Conservation (phyloP, 2,329 filamentous ascomycete genomes). For the Cordyceps cateniannulata region DNA sequence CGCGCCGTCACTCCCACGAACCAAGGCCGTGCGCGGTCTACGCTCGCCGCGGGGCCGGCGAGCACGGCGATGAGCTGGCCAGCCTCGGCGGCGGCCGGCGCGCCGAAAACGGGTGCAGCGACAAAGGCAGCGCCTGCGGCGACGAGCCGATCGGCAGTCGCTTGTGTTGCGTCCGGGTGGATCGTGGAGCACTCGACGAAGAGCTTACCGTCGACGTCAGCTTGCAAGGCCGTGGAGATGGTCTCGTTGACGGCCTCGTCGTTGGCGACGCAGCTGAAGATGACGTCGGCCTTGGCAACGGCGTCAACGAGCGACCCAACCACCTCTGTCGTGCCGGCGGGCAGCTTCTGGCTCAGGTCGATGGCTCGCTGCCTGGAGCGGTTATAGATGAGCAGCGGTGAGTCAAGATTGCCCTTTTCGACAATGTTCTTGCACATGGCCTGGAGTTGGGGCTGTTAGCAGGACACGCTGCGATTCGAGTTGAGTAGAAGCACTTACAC, state of each 20-base stretch:
- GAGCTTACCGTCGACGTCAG: conserved; percentile 60
- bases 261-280: conserved; percentile 77
- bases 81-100: conserved; percentile 61
- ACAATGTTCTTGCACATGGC: conserved; percentile 82
- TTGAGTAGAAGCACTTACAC: conserved; percentile 43
- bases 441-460: conserved; percentile 32
- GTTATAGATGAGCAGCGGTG: conserved; percentile 74
- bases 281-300: conserved; percentile 63
- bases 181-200: conserved; percentile 86
- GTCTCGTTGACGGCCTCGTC: conserved; percentile 64
- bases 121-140: conserved; percentile 65
- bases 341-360: conserved; percentile 56
- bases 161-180: conserved; percentile 72
- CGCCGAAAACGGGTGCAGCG: conserved; percentile 64
- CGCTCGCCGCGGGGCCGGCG: conserved; percentile 54
- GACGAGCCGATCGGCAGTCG: conserved; percentile 51
- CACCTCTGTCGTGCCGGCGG: conserved; percentile 55
- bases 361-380: conserved; percentile 61
- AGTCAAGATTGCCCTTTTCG: conserved; percentile 64
- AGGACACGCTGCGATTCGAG: conserved; percentile 1
- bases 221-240: conserved; percentile 48
- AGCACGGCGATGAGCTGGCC: conserved; percentile 68
- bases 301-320: conserved; percentile 59
- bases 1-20: conserved; percentile 66
- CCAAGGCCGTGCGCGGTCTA: conserved; percentile 62